These are phyloP conservation scores for Melampsora larici-populina DNA, from an alignment of 1,284 basidiomycete genomes.

Conservation along the genomic window DNA sequence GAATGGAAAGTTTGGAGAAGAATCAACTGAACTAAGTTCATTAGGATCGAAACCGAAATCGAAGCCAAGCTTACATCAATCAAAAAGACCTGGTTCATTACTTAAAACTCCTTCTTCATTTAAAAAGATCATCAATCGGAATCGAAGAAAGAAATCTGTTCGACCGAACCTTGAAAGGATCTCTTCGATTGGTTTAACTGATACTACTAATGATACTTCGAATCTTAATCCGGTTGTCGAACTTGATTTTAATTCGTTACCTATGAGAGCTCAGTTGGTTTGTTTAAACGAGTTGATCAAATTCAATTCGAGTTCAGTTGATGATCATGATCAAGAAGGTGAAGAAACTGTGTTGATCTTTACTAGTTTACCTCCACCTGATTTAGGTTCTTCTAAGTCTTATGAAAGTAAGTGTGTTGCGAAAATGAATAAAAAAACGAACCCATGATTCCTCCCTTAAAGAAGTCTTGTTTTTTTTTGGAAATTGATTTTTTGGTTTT, in stretches of 20 bases:
- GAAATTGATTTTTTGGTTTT: no score
- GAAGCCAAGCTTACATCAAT: no score
- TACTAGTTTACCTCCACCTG: constrained; percentile 39
- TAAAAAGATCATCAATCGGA: constrained; percentile 5
- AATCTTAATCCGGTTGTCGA: constrained; percentile 9
- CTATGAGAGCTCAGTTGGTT: constrained; percentile 38
- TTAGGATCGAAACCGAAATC: background rate
- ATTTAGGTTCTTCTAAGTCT: constrained; percentile 15
- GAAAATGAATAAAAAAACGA: no score
- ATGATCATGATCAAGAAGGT: background rate
- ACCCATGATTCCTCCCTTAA: no score
- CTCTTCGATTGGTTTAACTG: background rate
- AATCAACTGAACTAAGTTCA: no score
- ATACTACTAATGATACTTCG: no score
- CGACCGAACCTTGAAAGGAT: background rate
- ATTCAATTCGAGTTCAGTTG: constrained; percentile 6
- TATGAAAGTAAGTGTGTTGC: constrained; percentile 25
- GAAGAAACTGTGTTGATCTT: constrained; percentile 35
- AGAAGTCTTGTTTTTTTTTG: background rate
- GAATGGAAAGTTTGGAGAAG: no score
- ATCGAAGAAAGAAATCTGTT: background rate
- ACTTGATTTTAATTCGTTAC: constrained; percentile 38
- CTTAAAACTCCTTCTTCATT: constrained; percentile 8
- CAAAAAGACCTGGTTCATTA: background rate
- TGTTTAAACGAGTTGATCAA: constrained; percentile 37